Base-by-base conservation (phyloP, 2,329 filamentous ascomycete species). In the Aspergillus costaricaensis region DNA sequence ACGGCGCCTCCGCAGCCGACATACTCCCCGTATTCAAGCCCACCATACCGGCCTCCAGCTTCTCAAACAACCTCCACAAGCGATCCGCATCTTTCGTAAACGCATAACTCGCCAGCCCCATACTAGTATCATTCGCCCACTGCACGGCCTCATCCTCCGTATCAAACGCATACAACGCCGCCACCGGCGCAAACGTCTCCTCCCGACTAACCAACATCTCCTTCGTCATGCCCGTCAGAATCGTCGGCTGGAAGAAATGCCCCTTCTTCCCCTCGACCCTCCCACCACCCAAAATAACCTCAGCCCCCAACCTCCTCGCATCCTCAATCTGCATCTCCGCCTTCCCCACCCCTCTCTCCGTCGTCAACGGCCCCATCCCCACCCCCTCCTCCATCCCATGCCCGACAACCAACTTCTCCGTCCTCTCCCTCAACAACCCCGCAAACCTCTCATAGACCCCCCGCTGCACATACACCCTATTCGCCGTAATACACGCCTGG, bases 201-300 rank as follows among this genome's bases (percentile, higher is more conserved):
- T 90, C 87, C 0, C 78, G 76, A 2, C 78, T 80, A 39, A 85
- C 79, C 30, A 79, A 65, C 86, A 89, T 89, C 2, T 86, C 80
- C 9, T 79, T 75, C 6, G 80, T 86, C 63, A 87, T 84, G 4
- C 83, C 82, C 0, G 82, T 82, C 43, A 91, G 82, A 58, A 90
- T 83, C 0, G 88, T 90, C 1, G 86, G 88, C 70, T 88, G 82
- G 74, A 90, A 89, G 79, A 90, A 91, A 74, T 88, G 91, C 61
- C 85, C 85, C 59, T 82, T 82, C n/a, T 82, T 82, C 1, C 79
- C 80, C 10, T 78, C 71, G 10, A 77, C 73, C 0, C 76, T 71
- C 6, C 71, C 70, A 1, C 85, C 87, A 12, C 89, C 89, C 19
- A 87, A 76, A 1, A 90, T 76, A n/a, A 90, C 74, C 48, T 83